Conservation (phyloP, 73 alveolate species). For the Paramecium sexaurelia region DNA sequence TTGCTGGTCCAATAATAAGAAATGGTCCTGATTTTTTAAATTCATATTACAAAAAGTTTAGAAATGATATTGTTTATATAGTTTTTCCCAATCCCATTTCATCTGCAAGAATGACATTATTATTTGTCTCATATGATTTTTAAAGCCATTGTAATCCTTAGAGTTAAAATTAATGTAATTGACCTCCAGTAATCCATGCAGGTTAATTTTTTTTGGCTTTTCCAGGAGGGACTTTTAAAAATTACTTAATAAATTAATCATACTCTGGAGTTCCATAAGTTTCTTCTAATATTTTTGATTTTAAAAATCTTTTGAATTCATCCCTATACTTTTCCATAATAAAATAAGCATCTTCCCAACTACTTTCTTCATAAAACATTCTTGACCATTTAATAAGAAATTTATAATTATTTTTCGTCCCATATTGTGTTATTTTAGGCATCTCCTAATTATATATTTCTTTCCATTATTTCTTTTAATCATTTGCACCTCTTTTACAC, state of each 20-base stretch:
- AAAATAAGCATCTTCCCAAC: constrained; percentile 70
- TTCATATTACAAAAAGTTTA: constrained; percentile 80
- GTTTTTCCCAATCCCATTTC: constrained; percentile 99
- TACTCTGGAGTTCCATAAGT: constrained; percentile 41
- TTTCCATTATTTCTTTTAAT: constrained; percentile 41
- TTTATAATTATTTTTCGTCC: constrained; percentile 55
- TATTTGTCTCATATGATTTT: constrained; percentile 79
- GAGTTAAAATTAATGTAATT: constrained; percentile 88
- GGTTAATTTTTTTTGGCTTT: constrained; percentile 75
- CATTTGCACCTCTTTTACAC: constrained; percentile 57
- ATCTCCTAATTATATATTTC: constrained; percentile 23
- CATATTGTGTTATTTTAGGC: constrained; percentile 47
- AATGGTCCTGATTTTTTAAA: constrained; percentile 78
- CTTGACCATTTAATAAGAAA: constrained; percentile 74
- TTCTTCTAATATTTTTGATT: constrained; percentile 65
- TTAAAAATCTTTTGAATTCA: neutral
- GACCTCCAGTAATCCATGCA: constrained; percentile 80
- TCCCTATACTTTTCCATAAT: constrained; percentile 56
- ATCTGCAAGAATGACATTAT: constrained; percentile 97
- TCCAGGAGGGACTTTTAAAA: neutral
- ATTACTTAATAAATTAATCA: neutral
- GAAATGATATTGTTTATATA: constrained; percentile 88
- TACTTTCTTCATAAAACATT: constrained; percentile 68
- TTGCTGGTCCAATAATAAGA: constrained; percentile 91
- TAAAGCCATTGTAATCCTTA: constrained; percentile 96